These are phyloP conservation scores for Periconia sp. DNA, from an alignment of 2,329 filamentous ascomycete species.

Conservation along the genomic window DNA sequence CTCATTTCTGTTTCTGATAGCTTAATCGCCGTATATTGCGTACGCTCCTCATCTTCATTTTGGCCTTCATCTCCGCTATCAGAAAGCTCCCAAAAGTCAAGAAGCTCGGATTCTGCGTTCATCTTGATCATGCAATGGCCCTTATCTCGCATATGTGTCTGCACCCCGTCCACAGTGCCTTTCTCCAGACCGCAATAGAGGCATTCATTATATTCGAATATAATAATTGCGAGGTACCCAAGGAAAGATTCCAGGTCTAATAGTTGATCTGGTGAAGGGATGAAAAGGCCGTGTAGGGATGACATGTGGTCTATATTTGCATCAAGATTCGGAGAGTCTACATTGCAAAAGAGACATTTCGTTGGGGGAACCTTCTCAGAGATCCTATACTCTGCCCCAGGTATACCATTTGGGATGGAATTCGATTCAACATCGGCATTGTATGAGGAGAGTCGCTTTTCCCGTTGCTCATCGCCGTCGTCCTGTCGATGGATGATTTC, in stretches of 20 bases:
- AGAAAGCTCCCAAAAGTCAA: slow-evolving; percentile 44
- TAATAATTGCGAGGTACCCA: slow-evolving; percentile 34
- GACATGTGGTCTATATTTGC: slow-evolving; percentile 38
- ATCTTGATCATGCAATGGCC: slow-evolving; percentile 42
- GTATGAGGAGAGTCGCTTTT: background rate
- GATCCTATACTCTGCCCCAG: no score
- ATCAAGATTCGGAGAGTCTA: slow-evolving; percentile 6
- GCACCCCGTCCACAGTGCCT: slow-evolving; percentile 27
- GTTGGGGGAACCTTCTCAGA: slow-evolving; percentile 4
- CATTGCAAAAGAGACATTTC: slow-evolving; percentile 39
- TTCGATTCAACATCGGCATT: background rate
- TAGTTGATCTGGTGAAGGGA: slow-evolving; percentile 30
- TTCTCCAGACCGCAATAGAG: slow-evolving; percentile 42
- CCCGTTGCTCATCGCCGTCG: background rate
- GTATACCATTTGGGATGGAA: no score
- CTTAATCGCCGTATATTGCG: no score
- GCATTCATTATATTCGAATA: slow-evolving; percentile 39
- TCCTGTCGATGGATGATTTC: background rate
- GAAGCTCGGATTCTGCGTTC: slow-evolving; percentile 37
- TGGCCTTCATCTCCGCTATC: no score
- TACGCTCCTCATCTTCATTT: no score
- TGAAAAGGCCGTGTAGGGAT: slow-evolving; percentile 30
- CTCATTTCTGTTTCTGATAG: no score
- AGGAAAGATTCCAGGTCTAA: slow-evolving; percentile 35
- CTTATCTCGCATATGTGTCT: slow-evolving; percentile 46